Base-by-base conservation (phyloP, 2,329 filamentous ascomycete genomes). In the Trichoderma asperellum region DNA sequence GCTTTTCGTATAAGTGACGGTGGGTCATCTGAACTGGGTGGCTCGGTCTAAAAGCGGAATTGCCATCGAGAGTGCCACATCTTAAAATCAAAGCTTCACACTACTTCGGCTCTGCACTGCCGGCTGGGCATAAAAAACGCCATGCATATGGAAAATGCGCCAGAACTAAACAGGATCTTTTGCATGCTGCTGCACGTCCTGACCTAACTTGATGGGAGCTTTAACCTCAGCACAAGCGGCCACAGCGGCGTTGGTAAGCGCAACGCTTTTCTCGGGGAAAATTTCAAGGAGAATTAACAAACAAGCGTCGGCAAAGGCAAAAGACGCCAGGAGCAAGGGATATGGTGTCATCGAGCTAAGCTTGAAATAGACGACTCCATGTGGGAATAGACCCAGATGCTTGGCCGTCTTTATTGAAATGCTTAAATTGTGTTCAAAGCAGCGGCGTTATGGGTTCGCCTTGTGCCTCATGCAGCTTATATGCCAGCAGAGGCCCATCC, bases 281-380 rank as follows among this genome's bases (percentile, higher is more conserved):
- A 40, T 10, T 5, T 52, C 52, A n/a, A 40, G 35, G 53, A 56
- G 53, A 64, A 21, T 35, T 32, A 27, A 29, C 7, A 10, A 62
- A 37, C 1, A 56, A 18, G 66, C 52, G 58, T 61, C 66, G 35
- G 58, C 14, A 62, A 18, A 18, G 12, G 10, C 6, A 35, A 59
- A 69, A 66, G n/a, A 59, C 61, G 61, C 43, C 40, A 69, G 10
- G 53, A 47, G 24, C 52, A 59, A 52, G 62, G 53, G 52, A n/a
- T 49, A 69, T 69, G 68, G 68, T 69, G 68, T 69, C 43, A 69
- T 69, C 4, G 47, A 24, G 35, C 66, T 68, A 68, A 24, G 14
- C 68, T 43, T 12, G 16, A 69, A 59, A 2, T 6, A 29, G 60
- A n/a, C 27, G 40, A 62, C 47, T 29, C 47, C 47, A 61, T 47